phyloP scores from a whole-genome alignment of 2,329 filamentous ascomycete species.

The Phyllosticta ampelicida region DNA sequence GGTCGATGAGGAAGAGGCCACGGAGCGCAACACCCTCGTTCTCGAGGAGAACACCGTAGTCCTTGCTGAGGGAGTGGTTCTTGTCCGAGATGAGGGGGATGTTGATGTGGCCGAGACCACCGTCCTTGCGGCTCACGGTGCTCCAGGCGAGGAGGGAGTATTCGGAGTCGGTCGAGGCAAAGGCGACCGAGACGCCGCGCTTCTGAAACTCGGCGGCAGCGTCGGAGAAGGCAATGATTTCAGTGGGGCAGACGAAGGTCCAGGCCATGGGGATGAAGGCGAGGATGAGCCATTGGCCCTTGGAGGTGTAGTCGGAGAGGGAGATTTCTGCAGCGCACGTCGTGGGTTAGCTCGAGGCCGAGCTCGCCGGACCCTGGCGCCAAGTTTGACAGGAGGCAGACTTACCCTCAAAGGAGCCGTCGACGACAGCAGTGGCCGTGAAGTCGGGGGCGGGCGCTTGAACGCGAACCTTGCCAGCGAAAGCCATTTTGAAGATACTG shows the following conservation, averaged over 20 bases:
- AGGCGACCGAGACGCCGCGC: constrained; percentile 50
- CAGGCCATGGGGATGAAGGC: constrained; percentile 59
- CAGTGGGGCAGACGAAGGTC: constrained; percentile 57
- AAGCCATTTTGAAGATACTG: constrained; percentile 18
- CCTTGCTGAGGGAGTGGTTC: constrained; percentile 48
- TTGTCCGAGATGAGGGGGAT: constrained; percentile 53
- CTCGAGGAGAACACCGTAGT: constrained; percentile 54
- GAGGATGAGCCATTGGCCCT: constrained; percentile 50
- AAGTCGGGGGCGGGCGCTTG: constrained; percentile 31
- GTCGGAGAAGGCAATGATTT: constrained; percentile 55
- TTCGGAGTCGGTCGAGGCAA: constrained; percentile 52
- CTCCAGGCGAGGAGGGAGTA: constrained; percentile 50
- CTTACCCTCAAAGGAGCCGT: constrained; percentile 31
- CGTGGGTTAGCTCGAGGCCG: constrained; percentile 3
- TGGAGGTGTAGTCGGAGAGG: constrained; percentile 29
- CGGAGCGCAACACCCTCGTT: constrained; percentile 53
- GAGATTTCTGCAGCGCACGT: constrained; percentile 20
- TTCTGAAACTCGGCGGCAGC: constrained; percentile 48
- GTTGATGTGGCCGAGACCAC: constrained; percentile 50
- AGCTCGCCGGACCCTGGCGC: not conserved
- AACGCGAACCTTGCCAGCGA: constrained; percentile 27
- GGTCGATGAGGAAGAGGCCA: constrained; percentile 56
- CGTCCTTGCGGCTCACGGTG: constrained; percentile 46
- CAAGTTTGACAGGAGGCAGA: not conserved
- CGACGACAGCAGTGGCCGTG: constrained; percentile 28